Percentiles rank a stretch among this genome's conserved stretches.
Conservation (phyloP, 1,139 yeast genomes). For the Kodamaea anthophila region DNA sequence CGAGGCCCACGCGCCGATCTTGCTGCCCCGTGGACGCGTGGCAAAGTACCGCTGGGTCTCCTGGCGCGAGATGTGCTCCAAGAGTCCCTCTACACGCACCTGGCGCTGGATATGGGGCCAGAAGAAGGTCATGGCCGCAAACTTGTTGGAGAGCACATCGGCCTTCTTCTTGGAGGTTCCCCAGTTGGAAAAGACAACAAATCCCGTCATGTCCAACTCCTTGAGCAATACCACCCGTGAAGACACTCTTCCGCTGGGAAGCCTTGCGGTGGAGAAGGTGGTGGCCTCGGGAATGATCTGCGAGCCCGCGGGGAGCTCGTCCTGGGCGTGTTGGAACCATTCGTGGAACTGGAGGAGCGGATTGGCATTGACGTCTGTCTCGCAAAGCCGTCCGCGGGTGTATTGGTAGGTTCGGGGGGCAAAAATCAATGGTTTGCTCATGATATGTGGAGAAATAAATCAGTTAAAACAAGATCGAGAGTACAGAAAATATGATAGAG, state of each 20-base stretch:
- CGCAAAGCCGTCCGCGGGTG: constrained; percentile 57
- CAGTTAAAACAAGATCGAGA: no score
- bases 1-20: constrained; percentile 96
- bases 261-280: constrained; percentile 75
- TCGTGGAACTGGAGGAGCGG: constrained; percentile 75
- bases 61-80: constrained; percentile 68
- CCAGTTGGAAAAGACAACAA: constrained; percentile 91
- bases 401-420: constrained; percentile 92
- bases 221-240: constrained; percentile 80
- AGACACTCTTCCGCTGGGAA: constrained; percentile 85
- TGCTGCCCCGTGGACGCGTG: constrained; percentile 87
- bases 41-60: constrained; percentile 73
- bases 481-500: no score
- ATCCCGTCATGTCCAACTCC: constrained; percentile 80
- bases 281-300: constrained; percentile 65
- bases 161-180: constrained; percentile 71
- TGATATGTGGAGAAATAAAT: no score
- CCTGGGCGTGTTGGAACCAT: constrained; percentile 83
- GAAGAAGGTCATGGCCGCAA: constrained; percentile 82
- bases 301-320: constrained; percentile 40
- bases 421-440: constrained; percentile 28
- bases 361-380: constrained; percentile 43
- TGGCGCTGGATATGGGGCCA: constrained; percentile 91
- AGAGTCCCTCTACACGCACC: constrained; percentile 84
- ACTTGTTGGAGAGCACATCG: constrained; percentile 66